phyloP scores from a whole-genome alignment of 495 filamentous ascomycete species.

The Geopyxis carbonaria region DNA sequence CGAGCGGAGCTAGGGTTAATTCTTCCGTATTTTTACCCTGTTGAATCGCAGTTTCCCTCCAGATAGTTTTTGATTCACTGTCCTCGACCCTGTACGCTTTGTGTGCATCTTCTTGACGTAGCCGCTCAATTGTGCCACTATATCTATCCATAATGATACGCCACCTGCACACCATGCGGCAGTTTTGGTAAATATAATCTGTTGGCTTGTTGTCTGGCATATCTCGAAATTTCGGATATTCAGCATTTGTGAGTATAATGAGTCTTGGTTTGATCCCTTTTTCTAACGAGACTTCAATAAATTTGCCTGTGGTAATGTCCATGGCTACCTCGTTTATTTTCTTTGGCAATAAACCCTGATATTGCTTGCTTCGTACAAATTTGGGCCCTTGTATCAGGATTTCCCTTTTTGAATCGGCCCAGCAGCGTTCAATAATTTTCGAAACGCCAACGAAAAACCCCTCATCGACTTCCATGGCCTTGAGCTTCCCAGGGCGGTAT shows the following conservation, averaged over 20 bases:
- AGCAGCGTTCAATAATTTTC: background rate
- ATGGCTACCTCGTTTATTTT: constrained; percentile 23
- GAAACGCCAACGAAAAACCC: background rate
- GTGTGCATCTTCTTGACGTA: no score
- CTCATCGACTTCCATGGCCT: background rate
- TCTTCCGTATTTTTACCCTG: no score
- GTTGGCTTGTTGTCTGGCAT: background rate
- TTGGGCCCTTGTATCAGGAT: constrained; percentile 11
- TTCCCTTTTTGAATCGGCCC: background rate
- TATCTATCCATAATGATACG: no score
- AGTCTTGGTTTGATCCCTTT: constrained; percentile 12
- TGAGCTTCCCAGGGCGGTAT: background rate
- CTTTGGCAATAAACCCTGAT: constrained; percentile 13
- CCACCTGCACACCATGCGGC: constrained; percentile 3
- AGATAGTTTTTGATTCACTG: no score
- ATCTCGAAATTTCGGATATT: constrained; percentile 13
- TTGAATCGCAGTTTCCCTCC: no score
- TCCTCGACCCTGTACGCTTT: no score
- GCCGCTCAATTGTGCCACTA: no score
- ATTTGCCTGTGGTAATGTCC: constrained; percentile 7
- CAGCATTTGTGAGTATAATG: constrained; percentile 23
- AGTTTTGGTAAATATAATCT: background rate
- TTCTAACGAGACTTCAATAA: constrained; percentile 3
- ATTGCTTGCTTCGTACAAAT: constrained; percentile 15
- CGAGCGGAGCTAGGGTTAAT: no score